phyloP scores from a whole-genome alignment of 73 alveolate species.

The Paramecium biaurelia region DNA sequence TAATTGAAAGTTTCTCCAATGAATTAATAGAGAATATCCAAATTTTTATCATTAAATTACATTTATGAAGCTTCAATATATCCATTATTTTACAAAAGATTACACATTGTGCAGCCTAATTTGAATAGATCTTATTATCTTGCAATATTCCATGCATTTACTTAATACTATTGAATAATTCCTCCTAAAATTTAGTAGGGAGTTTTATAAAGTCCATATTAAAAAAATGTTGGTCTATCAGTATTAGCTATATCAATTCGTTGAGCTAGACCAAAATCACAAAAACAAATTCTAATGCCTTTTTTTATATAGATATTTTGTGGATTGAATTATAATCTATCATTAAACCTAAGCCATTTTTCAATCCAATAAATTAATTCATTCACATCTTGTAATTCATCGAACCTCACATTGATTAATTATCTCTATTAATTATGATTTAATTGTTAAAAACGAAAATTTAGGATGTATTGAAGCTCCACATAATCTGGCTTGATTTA shows the following conservation, averaged over 20 bases:
- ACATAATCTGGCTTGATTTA: not conserved
- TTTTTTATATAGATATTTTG: not conserved
- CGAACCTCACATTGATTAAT: not conserved
- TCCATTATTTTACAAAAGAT: not conserved
- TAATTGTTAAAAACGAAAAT: no score
- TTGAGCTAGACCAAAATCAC: not conserved
- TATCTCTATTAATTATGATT: no score
- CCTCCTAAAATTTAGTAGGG: not conserved
- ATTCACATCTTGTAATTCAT: not conserved
- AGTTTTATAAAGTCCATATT: not conserved
- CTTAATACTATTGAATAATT: not conserved
- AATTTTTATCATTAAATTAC: no score
- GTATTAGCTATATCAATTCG: not conserved
- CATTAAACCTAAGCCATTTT: not conserved
- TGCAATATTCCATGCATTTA: not conserved
- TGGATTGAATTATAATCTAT: not conserved
- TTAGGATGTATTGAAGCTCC: not conserved
- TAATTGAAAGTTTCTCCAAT: no score
- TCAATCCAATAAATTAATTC: not conserved
- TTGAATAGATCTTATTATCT: not conserved
- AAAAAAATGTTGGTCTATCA: not conserved
- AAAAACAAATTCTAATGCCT: not conserved
- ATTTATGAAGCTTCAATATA: no score
- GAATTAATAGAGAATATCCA: no score
- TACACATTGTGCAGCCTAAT: not conserved